Conservation (phyloP, 1,284 basidiomycete genomes). For the Malassezia japonica region DNA sequence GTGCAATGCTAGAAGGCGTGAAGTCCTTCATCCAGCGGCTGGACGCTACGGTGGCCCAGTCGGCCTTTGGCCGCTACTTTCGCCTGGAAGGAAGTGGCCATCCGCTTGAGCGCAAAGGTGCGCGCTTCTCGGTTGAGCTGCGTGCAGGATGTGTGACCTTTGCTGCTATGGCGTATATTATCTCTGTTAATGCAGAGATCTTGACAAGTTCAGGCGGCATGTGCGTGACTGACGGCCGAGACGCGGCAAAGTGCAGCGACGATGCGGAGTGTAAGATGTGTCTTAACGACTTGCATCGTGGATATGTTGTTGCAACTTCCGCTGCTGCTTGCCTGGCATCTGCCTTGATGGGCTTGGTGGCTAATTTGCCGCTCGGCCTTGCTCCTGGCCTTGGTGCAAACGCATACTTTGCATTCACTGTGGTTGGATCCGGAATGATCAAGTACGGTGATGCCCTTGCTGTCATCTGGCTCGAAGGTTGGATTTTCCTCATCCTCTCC, state of each 20-base stretch:
- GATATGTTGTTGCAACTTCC: constrained; percentile 56
- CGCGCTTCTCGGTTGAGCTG: constrained; percentile 55
- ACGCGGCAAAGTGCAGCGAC: no score
- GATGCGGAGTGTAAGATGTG: constrained; percentile 57
- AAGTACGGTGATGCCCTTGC: constrained; percentile 72
- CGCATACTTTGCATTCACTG: constrained; percentile 80
- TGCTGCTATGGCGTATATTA: constrained; percentile 53
- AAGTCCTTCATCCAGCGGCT: neutral
- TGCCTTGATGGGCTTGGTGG: constrained; percentile 70
- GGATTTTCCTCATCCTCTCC: constrained; percentile 74
- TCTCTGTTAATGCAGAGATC: constrained; percentile 58
- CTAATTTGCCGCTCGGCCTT: constrained; percentile 70
- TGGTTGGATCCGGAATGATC: constrained; percentile 72
- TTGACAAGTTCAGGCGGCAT: constrained; percentile 68
- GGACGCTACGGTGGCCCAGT: constrained; percentile 57
- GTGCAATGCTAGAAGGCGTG: neutral
- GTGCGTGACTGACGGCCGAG: constrained; percentile 57
- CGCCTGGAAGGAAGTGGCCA: constrained; percentile 72
- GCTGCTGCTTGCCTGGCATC: constrained; percentile 66
- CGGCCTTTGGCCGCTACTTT: constrained; percentile 68
- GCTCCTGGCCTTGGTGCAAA: constrained; percentile 56
- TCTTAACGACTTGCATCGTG: constrained; percentile 23
- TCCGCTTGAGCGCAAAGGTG: constrained; percentile 62
- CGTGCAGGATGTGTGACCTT: constrained; percentile 45
- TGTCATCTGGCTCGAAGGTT: constrained; percentile 63